phyloP scores from a whole-genome alignment of 305 asterid genomes.

The Plantago rigida region DNA sequence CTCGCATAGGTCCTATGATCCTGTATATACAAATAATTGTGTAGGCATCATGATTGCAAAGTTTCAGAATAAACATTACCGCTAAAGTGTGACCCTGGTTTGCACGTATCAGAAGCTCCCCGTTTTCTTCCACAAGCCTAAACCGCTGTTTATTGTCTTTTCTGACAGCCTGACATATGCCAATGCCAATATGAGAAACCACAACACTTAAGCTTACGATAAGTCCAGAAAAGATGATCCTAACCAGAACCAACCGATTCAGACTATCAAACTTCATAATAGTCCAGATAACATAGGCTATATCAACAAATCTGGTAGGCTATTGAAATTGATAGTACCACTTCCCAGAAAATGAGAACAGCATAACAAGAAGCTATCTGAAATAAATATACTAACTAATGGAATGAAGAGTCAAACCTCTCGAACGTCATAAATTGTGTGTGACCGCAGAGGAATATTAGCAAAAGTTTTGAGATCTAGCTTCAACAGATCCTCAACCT shows the following conservation, averaged over 20 bases:
- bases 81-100: slow-evolving; percentile 76
- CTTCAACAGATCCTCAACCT: slow-evolving; percentile 71
- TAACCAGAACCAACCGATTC: too few relatives aligned
- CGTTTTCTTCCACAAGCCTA: slow-evolving; percentile 66
- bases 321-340: neutral
- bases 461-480: slow-evolving; percentile 68
- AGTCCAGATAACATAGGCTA: neutral
- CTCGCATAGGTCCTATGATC: neutral
- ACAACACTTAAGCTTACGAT: too few relatives aligned
- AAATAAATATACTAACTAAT: neutral
- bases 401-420: slow-evolving; percentile 46
- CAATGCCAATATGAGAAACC: too few relatives aligned
- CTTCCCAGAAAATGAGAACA: too few relatives aligned
- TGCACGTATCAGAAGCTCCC: slow-evolving; percentile 80
- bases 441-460: slow-evolving; percentile 50
- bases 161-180: slow-evolving; percentile 52
- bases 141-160: slow-evolving; percentile 84
- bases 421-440: slow-evolving; percentile 62
- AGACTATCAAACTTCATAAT: neutral
- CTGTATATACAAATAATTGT: slow-evolving; percentile 2
- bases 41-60: slow-evolving; percentile 16
- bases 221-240: too few relatives aligned
- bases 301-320: neutral
- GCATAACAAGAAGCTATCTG: neutral
- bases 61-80: slow-evolving; percentile 33